Base-by-base conservation (phyloP, 2,329 filamentous ascomycete genomes). In the Aspergillus tanneri region DNA sequence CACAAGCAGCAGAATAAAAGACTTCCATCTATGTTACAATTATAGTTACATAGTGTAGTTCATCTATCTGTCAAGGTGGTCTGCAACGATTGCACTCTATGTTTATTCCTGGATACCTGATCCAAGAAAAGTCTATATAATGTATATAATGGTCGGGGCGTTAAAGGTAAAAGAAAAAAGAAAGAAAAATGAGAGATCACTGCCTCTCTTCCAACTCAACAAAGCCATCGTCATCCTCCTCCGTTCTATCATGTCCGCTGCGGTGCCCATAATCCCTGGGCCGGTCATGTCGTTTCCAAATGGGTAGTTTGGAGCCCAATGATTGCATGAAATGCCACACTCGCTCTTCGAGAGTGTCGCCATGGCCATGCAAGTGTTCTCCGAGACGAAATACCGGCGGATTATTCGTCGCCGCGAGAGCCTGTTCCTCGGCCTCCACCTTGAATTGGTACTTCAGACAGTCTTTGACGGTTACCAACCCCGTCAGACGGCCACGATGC, bases 371-470 rank as follows among this genome's bases (percentile, higher is more conserved):
- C 25, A 55, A 37, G 22, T 60, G 57, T 1, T 56, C 59, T 2
- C 60, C 63, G 6, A 64, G 53, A 0, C 59, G 50, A 3, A 54
- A 50, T 14, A 58, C 60, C 2, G 64, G 58, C 1, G 57, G 53
- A 24, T 59, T 61, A 6, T 34, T 34, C 7, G 66, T 66, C 32
- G 67, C 64, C n/a, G 67, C 63, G 5, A 70, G 58, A 0, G 66
- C 67, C 59, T 88, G 85, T 70, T 93, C 90, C 34, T 87, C 83
- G 7, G 88, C 88, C 69, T 99, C 93, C 1, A 88, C 89, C 74
- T 93, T 95, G 80, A 97, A 96, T 69, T 99, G 92, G 64, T 95
- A 97, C 67, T 93, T 95, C 47, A 99, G 75, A 59, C 93, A 97
- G 67, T 99, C 93, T 69, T 99, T 99, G 53, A 96, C 88, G 0